Conservation (phyloP, 768 basidiomycete species). For the Leccinum olivaceopallidum region DNA sequence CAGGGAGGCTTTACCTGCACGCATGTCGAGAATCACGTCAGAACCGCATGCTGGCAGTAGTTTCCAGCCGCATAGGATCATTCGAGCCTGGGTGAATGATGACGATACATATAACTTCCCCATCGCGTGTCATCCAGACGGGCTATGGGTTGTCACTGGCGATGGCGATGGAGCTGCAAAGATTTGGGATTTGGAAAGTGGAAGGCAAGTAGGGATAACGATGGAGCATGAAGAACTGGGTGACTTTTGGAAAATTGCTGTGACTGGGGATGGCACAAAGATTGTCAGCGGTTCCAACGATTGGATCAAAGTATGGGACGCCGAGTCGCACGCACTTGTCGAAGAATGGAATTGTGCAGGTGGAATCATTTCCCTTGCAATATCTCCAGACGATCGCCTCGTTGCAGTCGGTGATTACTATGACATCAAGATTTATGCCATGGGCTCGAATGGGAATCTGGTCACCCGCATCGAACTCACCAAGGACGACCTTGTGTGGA, state of each 20-base stretch:
- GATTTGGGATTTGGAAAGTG: conserved; percentile 7
- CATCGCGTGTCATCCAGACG: conserved; percentile 4
- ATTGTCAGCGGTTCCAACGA: neutral
- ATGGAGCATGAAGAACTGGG: neutral
- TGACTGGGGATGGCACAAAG: neutral
- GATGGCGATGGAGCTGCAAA: neutral
- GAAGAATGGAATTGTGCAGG: neutral
- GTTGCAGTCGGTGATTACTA: neutral
- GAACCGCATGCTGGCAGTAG: no score
- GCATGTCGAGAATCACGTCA: no score
- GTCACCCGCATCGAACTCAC: no score
- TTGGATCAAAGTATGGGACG: neutral
- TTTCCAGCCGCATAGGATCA: no score
- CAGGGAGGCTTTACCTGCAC: no score
- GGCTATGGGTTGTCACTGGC: conserved; percentile 3
- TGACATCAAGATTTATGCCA: no score
- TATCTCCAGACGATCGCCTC: neutral
- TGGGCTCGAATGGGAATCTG: no score
- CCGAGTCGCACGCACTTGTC: neutral
- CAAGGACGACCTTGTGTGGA: rapidly evolving
- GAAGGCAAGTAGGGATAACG: neutral
- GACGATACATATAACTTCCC: no score
- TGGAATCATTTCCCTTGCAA: neutral
- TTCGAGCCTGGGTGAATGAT: no score
- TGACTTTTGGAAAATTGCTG: rapidly evolving